These are phyloP conservation scores for Cladophialophora carrionii DNA, from an alignment of 2,329 filamentous ascomycete genomes.

Conservation along the genomic window DNA sequence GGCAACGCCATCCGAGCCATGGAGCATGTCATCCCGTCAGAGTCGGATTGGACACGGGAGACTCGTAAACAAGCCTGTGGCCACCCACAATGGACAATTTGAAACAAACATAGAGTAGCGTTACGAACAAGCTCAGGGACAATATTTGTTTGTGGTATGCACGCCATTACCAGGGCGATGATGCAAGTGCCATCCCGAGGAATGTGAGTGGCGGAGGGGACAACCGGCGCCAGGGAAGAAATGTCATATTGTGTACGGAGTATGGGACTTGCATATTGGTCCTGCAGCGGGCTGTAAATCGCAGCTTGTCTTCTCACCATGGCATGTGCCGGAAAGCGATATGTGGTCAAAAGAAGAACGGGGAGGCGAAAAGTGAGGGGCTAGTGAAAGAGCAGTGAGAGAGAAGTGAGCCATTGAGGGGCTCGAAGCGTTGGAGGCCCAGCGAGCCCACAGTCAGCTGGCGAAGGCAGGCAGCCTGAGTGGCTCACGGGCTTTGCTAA, in stretches of 20 bases:
- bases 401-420: background rate
- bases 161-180: slow-evolving; percentile 19
- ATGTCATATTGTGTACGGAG: background rate
- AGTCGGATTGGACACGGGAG: slow-evolving; percentile 12
- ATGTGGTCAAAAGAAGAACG: slow-evolving; percentile 12
- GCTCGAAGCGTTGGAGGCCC: background rate
- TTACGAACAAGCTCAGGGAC: slow-evolving; percentile 16
- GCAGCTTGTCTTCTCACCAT: background rate
- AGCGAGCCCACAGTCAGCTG: background rate
- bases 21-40: background rate
- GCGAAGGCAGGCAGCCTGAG: background rate
- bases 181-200: slow-evolving; percentile 3
- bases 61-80: background rate
- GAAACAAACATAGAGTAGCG: slow-evolving; percentile 17
- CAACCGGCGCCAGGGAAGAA: background rate
- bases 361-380: background rate
- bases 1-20: slow-evolving; percentile 3
- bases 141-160: slow-evolving; percentile 11
- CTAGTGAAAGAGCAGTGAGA: background rate
- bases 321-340: background rate
- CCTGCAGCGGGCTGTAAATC: slow-evolving; percentile 7
- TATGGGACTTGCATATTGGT: too few species aligned
- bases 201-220: background rate
- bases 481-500: background rate
- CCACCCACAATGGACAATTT: slow-evolving; percentile 16